Evolutionary conservation across 257 asterid species (phyloP).

Genomic region (Capsicum rhomboideum): DNA sequence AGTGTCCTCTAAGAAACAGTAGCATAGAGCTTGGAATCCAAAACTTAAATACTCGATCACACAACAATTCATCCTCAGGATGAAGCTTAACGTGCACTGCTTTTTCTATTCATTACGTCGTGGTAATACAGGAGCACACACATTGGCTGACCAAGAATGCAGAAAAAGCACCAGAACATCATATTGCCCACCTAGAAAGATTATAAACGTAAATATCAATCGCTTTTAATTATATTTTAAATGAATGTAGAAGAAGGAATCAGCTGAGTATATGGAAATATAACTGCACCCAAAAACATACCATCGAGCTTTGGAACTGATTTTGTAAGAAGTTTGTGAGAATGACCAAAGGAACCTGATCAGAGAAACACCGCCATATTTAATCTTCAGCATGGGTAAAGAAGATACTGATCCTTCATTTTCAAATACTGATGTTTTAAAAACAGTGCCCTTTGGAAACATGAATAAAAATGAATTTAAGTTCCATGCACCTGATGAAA

Average conservation of each 20-base stretch:
- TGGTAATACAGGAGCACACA: constrained; percentile 85
- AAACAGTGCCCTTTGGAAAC: background rate
- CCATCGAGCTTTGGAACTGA: constrained; percentile 88
- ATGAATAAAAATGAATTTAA: background rate
- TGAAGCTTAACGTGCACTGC: background rate
- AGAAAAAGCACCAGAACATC: constrained; percentile 88
- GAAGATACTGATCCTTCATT: background rate
- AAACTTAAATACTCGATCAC: background rate
- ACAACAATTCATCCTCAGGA: background rate
- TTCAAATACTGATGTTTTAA: background rate
- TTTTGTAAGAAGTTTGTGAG: constrained; percentile 74
- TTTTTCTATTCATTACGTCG: constrained; percentile 75
- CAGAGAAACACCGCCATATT: background rate
- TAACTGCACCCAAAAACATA: constrained; percentile 12
- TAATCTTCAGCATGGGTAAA: background rate
- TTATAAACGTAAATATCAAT: background rate
- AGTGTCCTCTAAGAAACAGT: background rate
- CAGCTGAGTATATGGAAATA: background rate
- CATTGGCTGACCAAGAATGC: constrained; percentile 96
- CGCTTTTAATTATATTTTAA: background rate
- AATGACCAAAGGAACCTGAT: constrained; percentile 87
- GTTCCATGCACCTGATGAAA: background rate
- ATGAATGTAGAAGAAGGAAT: background rate
- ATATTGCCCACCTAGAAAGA: constrained; percentile 83
- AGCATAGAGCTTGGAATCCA: background rate